These are phyloP conservation scores for Wickerhamiella kurtzmanii DNA, from an alignment of 805 yeast species.

Conservation along the genomic window DNA sequence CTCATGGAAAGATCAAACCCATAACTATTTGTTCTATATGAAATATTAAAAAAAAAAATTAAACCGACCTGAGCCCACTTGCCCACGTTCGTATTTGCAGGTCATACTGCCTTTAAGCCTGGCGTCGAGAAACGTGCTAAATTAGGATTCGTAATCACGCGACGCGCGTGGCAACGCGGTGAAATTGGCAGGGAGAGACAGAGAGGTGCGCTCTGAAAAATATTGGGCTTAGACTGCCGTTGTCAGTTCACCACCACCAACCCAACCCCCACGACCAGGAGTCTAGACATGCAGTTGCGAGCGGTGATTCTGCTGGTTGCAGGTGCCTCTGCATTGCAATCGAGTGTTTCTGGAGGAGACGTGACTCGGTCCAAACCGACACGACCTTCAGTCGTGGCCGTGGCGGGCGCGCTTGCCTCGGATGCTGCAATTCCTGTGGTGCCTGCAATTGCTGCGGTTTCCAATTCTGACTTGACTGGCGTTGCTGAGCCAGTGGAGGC, in stretches of 20 bases:
- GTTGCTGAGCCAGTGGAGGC: background rate
- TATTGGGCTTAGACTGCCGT: too few relatives aligned
- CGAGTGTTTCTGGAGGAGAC: background rate
- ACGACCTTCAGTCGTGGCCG: background rate
- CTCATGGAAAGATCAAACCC: conserved; percentile 13
- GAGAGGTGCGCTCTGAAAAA: background rate
- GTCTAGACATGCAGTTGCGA: background rate
- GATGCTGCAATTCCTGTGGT: background rate
- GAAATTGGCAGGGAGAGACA: too few relatives aligned
- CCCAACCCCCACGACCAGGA: too few relatives aligned
- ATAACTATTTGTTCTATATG: background rate
- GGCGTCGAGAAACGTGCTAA: too few relatives aligned
- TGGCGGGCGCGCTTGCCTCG: background rate
- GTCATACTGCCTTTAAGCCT: too few relatives aligned
- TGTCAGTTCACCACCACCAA: too few relatives aligned
- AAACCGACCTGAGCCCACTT: too few relatives aligned
- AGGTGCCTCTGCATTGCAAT: background rate
- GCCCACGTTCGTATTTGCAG: too few relatives aligned
- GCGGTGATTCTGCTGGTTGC: background rate
- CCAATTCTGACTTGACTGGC: background rate
- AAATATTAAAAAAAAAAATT: too few relatives aligned
- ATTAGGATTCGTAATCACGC: background rate
- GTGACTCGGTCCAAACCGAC: background rate
- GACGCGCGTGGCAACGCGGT: too few relatives aligned
- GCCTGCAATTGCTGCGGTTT: background rate